phyloP scores from a whole-genome alignment of 1,139 yeast species.

The Suhomyces guaymorum region DNA sequence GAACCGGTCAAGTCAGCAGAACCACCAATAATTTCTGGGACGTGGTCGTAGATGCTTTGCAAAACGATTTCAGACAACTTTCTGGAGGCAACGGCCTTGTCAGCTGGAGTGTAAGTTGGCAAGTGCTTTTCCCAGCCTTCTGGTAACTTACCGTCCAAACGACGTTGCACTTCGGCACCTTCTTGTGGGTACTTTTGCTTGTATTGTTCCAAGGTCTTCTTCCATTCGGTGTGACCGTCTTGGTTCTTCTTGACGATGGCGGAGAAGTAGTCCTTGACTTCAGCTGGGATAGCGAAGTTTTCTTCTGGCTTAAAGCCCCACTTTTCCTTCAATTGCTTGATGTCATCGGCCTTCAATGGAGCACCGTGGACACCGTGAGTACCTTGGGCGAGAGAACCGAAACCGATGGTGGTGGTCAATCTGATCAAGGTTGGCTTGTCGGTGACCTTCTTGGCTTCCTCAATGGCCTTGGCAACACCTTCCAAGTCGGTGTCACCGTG shows the following conservation, averaged over 20 bases:
- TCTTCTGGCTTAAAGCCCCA: slow-evolving; percentile 90
- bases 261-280: slow-evolving; percentile 72
- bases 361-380: slow-evolving; percentile 96
- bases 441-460: slow-evolving; percentile 60
- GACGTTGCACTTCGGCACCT: slow-evolving; percentile 81
- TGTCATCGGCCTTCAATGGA: slow-evolving; percentile 93
- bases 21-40: slow-evolving; percentile 96
- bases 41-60: slow-evolving; percentile 56
- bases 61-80: slow-evolving; percentile 88
- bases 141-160: slow-evolving; percentile 82
- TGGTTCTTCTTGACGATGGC: slow-evolving; percentile 58
- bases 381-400: slow-evolving; percentile 84
- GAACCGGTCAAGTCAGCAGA: slow-evolving; percentile 99
- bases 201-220: slow-evolving; percentile 61
- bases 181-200: slow-evolving; percentile 70
- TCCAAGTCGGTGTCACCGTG: slow-evolving; percentile 81
- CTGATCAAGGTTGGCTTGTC: slow-evolving; percentile 92
- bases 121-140: slow-evolving; percentile 74
- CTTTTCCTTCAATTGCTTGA: slow-evolving; percentile 79
- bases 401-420: slow-evolving; percentile 91
- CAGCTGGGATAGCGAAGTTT: slow-evolving; percentile 77
- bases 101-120: slow-evolving; percentile 78
- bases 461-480: slow-evolving; percentile 74
- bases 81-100: slow-evolving; percentile 90
- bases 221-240: slow-evolving; percentile 74